Conservation (phyloP, 805 yeast genomes). For the Nakazawaea ishiwadae region DNA sequence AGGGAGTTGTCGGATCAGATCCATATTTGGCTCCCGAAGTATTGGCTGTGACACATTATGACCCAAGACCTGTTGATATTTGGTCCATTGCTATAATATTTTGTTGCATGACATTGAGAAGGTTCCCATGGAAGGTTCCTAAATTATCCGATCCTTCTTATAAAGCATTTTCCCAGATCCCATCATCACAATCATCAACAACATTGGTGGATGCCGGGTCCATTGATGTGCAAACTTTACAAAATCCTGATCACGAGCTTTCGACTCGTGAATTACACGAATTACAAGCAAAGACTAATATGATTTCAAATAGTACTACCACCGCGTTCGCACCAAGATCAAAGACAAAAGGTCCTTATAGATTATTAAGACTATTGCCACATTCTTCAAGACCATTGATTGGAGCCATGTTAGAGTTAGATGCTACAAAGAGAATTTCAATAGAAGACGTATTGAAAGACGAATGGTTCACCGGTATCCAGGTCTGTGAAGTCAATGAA, state of each 20-base stretch:
- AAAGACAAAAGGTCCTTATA: conserved; percentile 60
- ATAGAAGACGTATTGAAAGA: conserved; percentile 53
- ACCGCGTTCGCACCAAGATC: conserved; percentile 28
- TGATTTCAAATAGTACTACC: conserved; percentile 14
- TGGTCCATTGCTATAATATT: conserved; percentile 94
- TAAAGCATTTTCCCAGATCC: conserved; percentile 52
- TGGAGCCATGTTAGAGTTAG: conserved; percentile 57
- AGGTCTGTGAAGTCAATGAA: conserved; percentile 44
- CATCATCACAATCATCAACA: background rate
- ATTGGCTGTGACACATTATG: conserved; percentile 51
- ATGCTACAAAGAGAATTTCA: conserved; percentile 52
- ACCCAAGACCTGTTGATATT: conserved; percentile 83
- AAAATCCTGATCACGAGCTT: conserved; percentile 9
- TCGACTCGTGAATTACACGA: conserved; percentile 10
- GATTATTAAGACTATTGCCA: conserved; percentile 71
- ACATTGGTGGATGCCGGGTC: conserved; percentile 12
- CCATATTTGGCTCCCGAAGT: conserved; percentile 96
- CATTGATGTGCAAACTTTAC: background rate
- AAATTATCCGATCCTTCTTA: conserved; percentile 69
- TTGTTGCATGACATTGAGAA: conserved; percentile 80
- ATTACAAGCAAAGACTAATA: conserved; percentile 10
- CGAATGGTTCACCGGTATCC: conserved; percentile 54
- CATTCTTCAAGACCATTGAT: conserved; percentile 57
- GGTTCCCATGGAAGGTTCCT: conserved; percentile 98
- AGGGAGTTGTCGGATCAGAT: conserved; percentile 92